Conservation (phyloP, 495 filamentous ascomycete species). For the Aspergillus avenaceus region DNA sequence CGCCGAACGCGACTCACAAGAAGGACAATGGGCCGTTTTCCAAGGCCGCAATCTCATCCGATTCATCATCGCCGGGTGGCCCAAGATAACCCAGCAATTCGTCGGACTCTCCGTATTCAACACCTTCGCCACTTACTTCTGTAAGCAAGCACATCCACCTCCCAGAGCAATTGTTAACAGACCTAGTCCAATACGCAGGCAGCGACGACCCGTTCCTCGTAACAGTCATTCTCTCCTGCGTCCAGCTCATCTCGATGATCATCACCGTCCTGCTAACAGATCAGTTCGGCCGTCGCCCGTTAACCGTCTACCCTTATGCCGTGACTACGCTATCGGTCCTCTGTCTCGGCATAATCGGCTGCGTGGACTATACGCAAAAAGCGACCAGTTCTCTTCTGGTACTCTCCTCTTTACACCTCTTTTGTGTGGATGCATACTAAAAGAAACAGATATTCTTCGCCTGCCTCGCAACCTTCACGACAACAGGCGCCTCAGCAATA, state of each 20-base stretch:
- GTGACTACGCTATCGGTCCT: conserved; percentile 34
- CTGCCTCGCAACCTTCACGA: conserved; percentile 33
- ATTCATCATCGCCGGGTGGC: conserved; percentile 38
- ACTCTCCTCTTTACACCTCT: background rate
- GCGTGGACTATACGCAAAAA: conserved; percentile 34
- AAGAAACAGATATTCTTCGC: conserved; percentile 28
- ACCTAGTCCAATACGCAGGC: conserved; percentile 37
- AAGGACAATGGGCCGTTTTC: conserved; percentile 31
- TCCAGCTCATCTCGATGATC: conserved; percentile 37
- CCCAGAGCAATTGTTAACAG: no score
- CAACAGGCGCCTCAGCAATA: conserved; percentile 38
- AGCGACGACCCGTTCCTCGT: conserved; percentile 38
- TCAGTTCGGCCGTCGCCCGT: conserved; percentile 32
- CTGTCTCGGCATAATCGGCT: conserved; percentile 36
- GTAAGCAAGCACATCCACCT: conserved; percentile 8
- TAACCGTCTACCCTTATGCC: conserved; percentile 35
- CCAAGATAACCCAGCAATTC: conserved; percentile 40
- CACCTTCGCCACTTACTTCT: conserved; percentile 41
- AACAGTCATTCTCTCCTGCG: conserved; percentile 38
- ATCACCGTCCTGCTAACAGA: conserved; percentile 29
- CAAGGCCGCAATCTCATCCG: conserved; percentile 35
- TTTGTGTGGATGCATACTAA: background rate
- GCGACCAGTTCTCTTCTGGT: conserved; percentile 18
- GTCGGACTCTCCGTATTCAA: conserved; percentile 40
- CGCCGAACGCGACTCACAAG: conserved; percentile 25